Evolutionary conservation across 192 early-diverging fungal species (phyloP), one percentile per base, ranked within the genome.

Genomic region (Dissophora globulifera): DNA sequence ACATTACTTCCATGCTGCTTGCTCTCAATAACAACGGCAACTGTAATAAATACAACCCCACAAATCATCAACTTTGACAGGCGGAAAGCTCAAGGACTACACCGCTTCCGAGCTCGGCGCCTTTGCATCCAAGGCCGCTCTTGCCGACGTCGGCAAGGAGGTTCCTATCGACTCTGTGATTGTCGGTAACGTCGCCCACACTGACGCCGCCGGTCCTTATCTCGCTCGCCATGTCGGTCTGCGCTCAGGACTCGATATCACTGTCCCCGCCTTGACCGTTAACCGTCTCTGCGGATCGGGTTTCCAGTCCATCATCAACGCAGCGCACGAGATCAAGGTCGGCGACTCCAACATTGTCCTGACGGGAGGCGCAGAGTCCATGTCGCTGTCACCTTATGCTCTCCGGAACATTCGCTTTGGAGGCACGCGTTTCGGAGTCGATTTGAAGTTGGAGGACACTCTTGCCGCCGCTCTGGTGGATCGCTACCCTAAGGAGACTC

Each of bases 251-350:
- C 83, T 97, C 10, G 91, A 93, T 5, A 86, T 96, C 65, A 79
- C 89, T n/a, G 86, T 93, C 17, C 94, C 95, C 2, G 96, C 95
- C 2, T 81, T 92, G 57, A 96, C 95, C 5, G 88, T 98, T 74
- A 98, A 98, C 87, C 90, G 96, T 23, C 92, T 98, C 25, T 98
- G 96, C 79, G 96, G 95, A 16, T 96, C 94, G 5, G 96, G 96
- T 17, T 96, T 98, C 87, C 95, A 99, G 83, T 80, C 92, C 42
- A 92, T 99, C 55, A 93, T 99, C 71, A 94, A 91, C 61, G 94
- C 88, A n/a, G 93, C 90, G 17, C 97, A 97, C 56, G 96, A 99
- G 63, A 97, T 99, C 74, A 66, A 88, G 32, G 52, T 81, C 9
- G 94, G 93, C 16, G 95, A 97, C 45, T 82, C 93, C 22, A 87